phyloP scores from a whole-genome alignment of 202 grass and related monocot species.

The Brachypodium distachyon region DNA sequence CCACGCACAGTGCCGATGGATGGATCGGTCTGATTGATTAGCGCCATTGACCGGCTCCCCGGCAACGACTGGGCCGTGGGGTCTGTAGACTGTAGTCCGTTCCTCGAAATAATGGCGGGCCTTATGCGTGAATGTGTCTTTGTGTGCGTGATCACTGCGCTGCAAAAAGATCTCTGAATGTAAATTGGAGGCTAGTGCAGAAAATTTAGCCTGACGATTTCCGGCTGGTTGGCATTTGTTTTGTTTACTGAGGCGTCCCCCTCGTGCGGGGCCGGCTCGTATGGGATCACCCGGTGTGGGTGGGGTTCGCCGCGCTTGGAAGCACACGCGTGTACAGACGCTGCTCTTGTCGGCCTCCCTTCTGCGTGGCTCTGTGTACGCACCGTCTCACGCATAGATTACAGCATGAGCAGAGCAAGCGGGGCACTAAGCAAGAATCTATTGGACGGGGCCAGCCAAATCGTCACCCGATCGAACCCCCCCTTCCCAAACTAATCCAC shows the following conservation, averaged over 20 bases:
- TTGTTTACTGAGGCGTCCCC: constrained; percentile 20
- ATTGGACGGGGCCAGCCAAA: too few species aligned
- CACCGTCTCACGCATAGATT: too few species aligned
- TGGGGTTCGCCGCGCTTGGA: constrained; percentile 28
- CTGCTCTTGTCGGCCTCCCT: constrained; percentile 17
- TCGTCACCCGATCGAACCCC: too few species aligned
- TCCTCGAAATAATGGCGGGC: background rate
- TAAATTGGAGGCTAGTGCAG: background rate
- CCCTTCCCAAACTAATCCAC: too few species aligned
- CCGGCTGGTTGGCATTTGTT: constrained; percentile 24
- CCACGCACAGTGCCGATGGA: background rate
- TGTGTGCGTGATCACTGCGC: background rate
- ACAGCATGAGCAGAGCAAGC: too few species aligned
- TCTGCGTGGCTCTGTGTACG: background rate
- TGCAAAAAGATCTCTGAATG: background rate
- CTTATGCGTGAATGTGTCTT: too few species aligned
- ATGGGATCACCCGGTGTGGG: background rate
- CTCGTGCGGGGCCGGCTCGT: background rate
- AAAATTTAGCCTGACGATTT: background rate
- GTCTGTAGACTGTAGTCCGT: background rate
- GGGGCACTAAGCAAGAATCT: too few species aligned
- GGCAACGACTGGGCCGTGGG: background rate
- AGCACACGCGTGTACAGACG: background rate
- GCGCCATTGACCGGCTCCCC: constrained; percentile 6
- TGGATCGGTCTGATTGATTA: background rate